phyloP scores from a whole-genome alignment of 495 filamentous ascomycete genomes.

The Neurospora sp. region DNA sequence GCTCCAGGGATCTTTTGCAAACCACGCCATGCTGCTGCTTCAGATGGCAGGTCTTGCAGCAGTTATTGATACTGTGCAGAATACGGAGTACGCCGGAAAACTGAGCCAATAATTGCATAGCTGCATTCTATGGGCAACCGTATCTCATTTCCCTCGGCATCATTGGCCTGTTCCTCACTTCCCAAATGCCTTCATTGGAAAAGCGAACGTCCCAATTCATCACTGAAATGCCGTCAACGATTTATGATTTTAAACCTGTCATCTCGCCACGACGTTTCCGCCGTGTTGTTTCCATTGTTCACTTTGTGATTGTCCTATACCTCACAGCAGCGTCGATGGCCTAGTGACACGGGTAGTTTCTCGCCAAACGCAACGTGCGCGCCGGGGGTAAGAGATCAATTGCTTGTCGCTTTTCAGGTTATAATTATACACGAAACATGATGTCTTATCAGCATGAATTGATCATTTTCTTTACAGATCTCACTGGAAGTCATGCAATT shows the following conservation, averaged over 20 bases:
- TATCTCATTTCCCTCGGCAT: background rate
- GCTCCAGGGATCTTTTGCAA: constrained; percentile 25
- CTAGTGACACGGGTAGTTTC: background rate
- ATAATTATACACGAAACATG: background rate
- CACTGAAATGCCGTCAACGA: background rate
- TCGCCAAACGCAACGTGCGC: background rate
- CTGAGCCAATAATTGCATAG: background rate
- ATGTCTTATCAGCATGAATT: background rate
- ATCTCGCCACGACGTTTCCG: background rate
- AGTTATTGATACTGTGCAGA: background rate
- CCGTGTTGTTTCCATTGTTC: background rate
- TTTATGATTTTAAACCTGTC: background rate
- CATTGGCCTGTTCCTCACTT: background rate
- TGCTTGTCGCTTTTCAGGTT: background rate
- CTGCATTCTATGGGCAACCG: background rate
- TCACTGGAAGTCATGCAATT: background rate
- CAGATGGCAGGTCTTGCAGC: constrained; percentile 16
- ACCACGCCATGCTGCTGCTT: constrained; percentile 17
- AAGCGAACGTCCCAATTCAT: background rate
- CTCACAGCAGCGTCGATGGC: background rate
- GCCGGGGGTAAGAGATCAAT: background rate
- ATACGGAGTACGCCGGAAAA: background rate
- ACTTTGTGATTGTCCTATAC: background rate
- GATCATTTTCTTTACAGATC: background rate
- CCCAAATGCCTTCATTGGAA: background rate